These are phyloP conservation scores for Psilocybe azurescens DNA, from an alignment of 768 basidiomycete genomes.

Conservation along the genomic window DNA sequence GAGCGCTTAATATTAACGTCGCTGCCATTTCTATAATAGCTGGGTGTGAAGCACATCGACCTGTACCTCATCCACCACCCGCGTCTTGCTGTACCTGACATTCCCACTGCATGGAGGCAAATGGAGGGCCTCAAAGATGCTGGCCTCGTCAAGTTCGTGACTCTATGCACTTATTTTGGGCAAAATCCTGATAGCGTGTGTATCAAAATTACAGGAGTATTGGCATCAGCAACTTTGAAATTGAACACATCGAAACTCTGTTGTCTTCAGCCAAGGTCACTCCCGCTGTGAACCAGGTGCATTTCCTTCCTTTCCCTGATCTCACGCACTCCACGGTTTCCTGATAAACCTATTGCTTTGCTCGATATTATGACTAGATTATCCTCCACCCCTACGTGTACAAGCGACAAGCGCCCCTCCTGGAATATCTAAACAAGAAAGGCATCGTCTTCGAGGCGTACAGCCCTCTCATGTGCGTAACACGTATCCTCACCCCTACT, in stretches of 20 bases:
- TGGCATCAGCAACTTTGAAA: constrained; percentile 73
- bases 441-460: constrained; percentile 75
- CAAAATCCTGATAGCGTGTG: background rate
- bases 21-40: constrained; percentile 36
- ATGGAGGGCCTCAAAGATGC: constrained; percentile 62
- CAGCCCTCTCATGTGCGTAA: constrained; percentile 59
- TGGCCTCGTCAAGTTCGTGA: constrained; percentile 60
- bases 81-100: constrained; percentile 56
- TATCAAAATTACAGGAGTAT: constrained; percentile 54
- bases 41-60: constrained; percentile 70
- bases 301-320: constrained; percentile 4
- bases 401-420: constrained; percentile 51
- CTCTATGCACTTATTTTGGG: background rate
- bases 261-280: constrained; percentile 64
- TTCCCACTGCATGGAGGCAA: constrained; percentile 64
- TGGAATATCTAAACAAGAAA: constrained; percentile 41
- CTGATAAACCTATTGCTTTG: too few species aligned
- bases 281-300: constrained; percentile 72
- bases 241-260: constrained; percentile 56
- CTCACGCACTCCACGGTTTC: background rate
- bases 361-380: constrained; percentile 43
- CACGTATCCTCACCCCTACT: background rate
- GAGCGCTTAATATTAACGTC: background rate
- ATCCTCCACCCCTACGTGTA: constrained; percentile 73
- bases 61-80: constrained; percentile 75